phyloP scores from a whole-genome alignment of 2,329 filamentous ascomycete genomes.

The Scytalidium sp. region DNA sequence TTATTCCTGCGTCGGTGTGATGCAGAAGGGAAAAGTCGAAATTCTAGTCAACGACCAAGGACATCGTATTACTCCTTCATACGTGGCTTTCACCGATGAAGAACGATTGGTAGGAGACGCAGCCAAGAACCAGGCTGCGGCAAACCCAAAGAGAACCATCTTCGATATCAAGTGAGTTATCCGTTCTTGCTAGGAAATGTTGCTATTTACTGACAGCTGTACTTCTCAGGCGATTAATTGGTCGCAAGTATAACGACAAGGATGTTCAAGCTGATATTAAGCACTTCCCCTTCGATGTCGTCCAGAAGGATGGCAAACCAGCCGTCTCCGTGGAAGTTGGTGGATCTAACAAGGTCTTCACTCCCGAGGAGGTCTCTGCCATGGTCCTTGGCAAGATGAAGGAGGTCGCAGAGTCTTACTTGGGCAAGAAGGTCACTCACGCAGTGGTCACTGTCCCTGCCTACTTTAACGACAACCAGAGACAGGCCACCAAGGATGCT shows the following conservation, averaged over 20 bases:
- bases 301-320: conserved; percentile 88
- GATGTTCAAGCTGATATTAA: conserved; percentile 92
- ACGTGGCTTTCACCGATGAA: conserved; percentile 95
- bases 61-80: conserved; percentile 93
- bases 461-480: conserved; percentile 98
- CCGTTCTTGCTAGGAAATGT: conserved; percentile 1
- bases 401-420: conserved; percentile 75
- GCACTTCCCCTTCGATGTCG: conserved; percentile 96
- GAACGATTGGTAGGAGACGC: conserved; percentile 97
- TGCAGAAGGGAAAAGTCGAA: conserved; percentile 93
- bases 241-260: conserved; percentile 78
- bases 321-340: conserved; percentile 71
- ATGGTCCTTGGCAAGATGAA: conserved; percentile 86
- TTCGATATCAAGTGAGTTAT: conserved; percentile 79
- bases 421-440: conserved; percentile 81
- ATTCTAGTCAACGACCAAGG: conserved; percentile 96
- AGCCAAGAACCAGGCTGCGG: conserved; percentile 90
- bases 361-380: conserved; percentile 76
- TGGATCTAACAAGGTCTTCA: conserved; percentile 67
- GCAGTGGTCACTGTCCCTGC: conserved; percentile 92
- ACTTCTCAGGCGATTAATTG: conserved; percentile 68
- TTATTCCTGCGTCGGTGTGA: conserved; percentile 87
- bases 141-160: conserved; percentile 74
- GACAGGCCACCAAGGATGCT: conserved; percentile 95
- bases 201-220: conserved; percentile 28